Evolutionary conservation across 2,329 filamentous ascomycete species (phyloP), one percentile per base, ranked within the genome.

Genomic region (Metarhizium robertsii): DNA sequence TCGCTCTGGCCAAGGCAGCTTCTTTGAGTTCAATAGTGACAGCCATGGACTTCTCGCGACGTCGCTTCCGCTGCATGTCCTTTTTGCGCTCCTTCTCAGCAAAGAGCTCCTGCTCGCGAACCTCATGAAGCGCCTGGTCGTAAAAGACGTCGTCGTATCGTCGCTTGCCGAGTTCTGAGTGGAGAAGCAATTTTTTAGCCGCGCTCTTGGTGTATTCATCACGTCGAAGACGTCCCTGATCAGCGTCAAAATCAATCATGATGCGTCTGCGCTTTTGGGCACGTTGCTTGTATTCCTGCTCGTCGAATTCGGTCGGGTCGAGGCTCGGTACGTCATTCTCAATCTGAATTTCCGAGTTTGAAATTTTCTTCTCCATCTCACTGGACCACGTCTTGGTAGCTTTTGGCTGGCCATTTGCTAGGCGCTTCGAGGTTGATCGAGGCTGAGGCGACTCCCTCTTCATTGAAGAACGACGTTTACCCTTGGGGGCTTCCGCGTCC

Each of bases 41-140:
- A 4, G 91, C 91, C 78, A 96, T 91, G 4, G 92, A 95, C 75
- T 96, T 96, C 69, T 97, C 92, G 18, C 94, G 87, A 47, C 94
- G 86, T 58, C 94, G 84, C 75, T 97, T 99, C 60, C 94, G 88
- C 70, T 99, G 94, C 90, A 99, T 97, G 67, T 99, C 94, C 76
- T 99, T 99, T 77, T 99, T 99, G 61, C 94, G 90, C 73, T 99
- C 94, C 74, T 99, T 99, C 71, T 99, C 94, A 58, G 92, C 91
- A 58, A 88, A 87, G 7, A 96, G 79, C 69, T 96, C 92, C 61
- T 90, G 90, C 59, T 91, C 87, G 61, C 94, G 88, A 2, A 97
- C 92, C 64, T 96, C 87, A 53, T 88, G 83, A 57, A 92, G 81
- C 1, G 94, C 92, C 45, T 88, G 85, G 18, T 88, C 83, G 66